Base-by-base conservation (phyloP, 225 moss, liverwort and hornwort genomes). In the Pseudisothecium myosuroides region DNA sequence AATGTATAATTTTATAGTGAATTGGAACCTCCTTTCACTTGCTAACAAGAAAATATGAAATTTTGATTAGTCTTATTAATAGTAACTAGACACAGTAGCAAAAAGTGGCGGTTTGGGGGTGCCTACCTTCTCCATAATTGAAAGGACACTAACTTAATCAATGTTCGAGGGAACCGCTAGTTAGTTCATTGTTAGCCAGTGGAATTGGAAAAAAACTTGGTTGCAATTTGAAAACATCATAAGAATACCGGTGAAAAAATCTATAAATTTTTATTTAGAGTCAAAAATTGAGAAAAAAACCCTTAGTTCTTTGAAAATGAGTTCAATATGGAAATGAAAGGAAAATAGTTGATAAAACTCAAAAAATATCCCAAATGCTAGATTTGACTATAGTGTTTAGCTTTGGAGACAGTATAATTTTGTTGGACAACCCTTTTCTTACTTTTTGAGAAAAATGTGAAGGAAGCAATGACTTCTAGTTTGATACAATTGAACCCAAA, bases 261-360 rank as follows among this genome's bases (percentile, higher is more conserved):
- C 12, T 68, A 21, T 12, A 2, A 39, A 21, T 7, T 23, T 68
- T 4, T 41, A 2, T 24, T 4, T 39, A 5, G 39, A 24, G 2
- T 41, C 8, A 41, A 41, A 9, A 39, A 14, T 69, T 39, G 7
- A 69, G 24, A 5, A 26, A 26, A 4, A 23, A 39, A 12, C 1
- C n/a, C n/a, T 39, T 0, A 2, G 0, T 14, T 7, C 39, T 14
- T 69, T 0, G 1, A 9, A 8, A 26, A 71, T 1, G 0, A 2
- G 5, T 24, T n/a, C 1, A 23, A 39, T 0, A 24, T 71, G 3
- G 41, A 41, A 37, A 20, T 3, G 0, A 20, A 11, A 66, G 5
- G 17, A 34, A 19, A 68, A n/a, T 18, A 21, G 21, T 4, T 39
- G 1, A 4, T 14, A 39, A 39, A n/a, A 39, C 0, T n/a, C 13